Percentiles rank a stretch among this genome's conserved stretches.
Evolutionary conservation across 2,329 filamentous ascomycete species (phyloP).

Genomic region (Acrocalymma vagum): DNA sequence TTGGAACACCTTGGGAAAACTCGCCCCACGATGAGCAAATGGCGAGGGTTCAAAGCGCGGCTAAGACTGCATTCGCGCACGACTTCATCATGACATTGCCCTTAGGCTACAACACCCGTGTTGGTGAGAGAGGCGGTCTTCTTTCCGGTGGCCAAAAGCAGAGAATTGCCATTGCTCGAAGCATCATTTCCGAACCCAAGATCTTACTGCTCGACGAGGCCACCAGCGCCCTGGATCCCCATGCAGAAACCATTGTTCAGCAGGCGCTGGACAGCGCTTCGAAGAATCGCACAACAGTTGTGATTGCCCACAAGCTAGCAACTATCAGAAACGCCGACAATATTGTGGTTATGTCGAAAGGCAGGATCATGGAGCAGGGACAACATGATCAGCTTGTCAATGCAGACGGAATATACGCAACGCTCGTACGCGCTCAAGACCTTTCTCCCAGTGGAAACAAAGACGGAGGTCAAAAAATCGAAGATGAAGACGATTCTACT

Average conservation of each 20-base stretch:
- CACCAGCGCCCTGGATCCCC: constrained; percentile 88
- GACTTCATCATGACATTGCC: constrained; percentile 84
- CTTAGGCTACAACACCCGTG: constrained; percentile 87
- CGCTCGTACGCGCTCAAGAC: constrained; percentile 17
- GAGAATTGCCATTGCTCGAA: constrained; percentile 88
- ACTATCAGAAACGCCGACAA: constrained; percentile 84
- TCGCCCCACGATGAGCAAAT: constrained; percentile 78
- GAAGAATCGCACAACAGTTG: constrained; percentile 85
- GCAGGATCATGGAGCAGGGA: constrained; percentile 5
- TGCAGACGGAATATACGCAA: constrained; percentile 37
- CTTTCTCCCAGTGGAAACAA: too few relatives aligned
- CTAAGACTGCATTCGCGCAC: constrained; percentile 76
- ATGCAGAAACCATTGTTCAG: constrained; percentile 72
- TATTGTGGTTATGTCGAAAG: constrained; percentile 4
- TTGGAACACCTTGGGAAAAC: constrained; percentile 69
- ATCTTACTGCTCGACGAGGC: constrained; percentile 81
- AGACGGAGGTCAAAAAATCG: too few relatives aligned
- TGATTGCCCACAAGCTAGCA: constrained; percentile 89
- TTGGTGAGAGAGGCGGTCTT: constrained; percentile 87
- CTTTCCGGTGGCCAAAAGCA: constrained; percentile 93
- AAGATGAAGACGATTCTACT: too few relatives aligned
- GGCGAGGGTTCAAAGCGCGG: constrained; percentile 59
- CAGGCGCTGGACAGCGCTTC: constrained; percentile 77
- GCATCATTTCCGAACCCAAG: constrained; percentile 72
- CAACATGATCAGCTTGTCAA: constrained; percentile 3